Evolutionary conservation across 257 asterid genomes (phyloP).

Genomic region (Leptodermis oblonga): DNA sequence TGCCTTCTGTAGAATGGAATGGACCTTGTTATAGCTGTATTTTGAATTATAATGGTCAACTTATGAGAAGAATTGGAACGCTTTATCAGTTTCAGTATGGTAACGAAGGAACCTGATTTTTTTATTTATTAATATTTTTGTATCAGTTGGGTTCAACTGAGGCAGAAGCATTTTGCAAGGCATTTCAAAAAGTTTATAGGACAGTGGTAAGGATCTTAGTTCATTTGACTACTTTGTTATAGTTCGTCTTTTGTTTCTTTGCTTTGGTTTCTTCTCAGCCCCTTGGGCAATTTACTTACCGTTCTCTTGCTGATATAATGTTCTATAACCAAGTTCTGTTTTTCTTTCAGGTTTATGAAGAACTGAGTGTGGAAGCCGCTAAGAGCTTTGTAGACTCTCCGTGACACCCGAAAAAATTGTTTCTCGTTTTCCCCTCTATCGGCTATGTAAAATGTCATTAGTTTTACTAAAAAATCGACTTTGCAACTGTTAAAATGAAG

Average conservation of each 20-base stretch:
- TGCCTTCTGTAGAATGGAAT: not conserved
- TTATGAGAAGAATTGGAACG: not conserved
- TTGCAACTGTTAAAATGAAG: not conserved
- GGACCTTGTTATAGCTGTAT: not conserved
- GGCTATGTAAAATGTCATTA: not conserved
- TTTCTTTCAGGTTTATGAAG: conserved; percentile 61
- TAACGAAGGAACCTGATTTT: not conserved
- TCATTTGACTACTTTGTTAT: conserved; percentile 11
- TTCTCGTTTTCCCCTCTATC: no score
- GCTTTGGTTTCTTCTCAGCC: not conserved
- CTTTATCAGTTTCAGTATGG: not conserved
- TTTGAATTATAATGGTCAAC: not conserved
- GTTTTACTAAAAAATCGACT: not conserved
- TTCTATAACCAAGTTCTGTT: not conserved
- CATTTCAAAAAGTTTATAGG: conserved; percentile 62
- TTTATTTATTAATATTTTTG: not conserved
- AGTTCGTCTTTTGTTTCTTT: not conserved
- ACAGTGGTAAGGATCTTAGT: conserved; percentile 50
- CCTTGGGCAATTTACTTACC: not conserved
- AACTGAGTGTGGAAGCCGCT: conserved; percentile 58
- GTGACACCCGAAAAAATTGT: not conserved
- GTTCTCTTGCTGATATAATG: not conserved
- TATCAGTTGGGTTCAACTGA: conserved; percentile 60
- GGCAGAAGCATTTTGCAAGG: conserved; percentile 67
- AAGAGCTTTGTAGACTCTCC: conserved; percentile 34